Conservation (phyloP, 768 basidiomycete species). For the Pisolithus sp. region DNA sequence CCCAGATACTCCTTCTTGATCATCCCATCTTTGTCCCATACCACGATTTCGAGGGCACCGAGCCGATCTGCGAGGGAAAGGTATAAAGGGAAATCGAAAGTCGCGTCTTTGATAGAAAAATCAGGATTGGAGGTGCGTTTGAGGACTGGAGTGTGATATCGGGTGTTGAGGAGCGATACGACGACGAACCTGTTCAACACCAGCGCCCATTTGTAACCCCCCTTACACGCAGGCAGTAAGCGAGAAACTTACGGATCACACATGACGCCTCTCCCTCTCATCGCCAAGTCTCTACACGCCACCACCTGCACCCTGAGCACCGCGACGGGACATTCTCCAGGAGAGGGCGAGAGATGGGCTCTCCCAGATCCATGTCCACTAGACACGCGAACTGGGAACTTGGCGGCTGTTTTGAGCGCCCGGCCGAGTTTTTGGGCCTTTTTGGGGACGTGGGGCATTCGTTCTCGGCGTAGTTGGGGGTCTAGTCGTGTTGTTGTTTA, state of each 20-base stretch:
- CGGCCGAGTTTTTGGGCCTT: constrained; percentile 47
- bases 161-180: constrained; percentile 51
- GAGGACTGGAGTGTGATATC: constrained; percentile 67
- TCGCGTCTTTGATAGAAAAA: constrained; percentile 58
- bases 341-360: constrained; percentile 35
- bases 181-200: constrained; percentile 53
- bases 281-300: constrained; percentile 52
- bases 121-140: constrained; percentile 68
- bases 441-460: constrained; percentile 32
- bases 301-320: constrained; percentile 63
- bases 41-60: constrained; percentile 73
- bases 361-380: constrained; percentile 34
- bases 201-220: not conserved
- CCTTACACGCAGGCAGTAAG: not conserved
- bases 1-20: constrained; percentile 88
- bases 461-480: not conserved
- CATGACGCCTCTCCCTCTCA: constrained; percentile 61
- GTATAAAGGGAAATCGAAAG: constrained; percentile 86
- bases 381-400: constrained; percentile 44
- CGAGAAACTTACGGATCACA: constrained; percentile 63
- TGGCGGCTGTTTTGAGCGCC: constrained; percentile 55
- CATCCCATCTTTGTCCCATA: constrained; percentile 92
- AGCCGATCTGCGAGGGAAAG: constrained; percentile 66
- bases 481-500: not conserved
- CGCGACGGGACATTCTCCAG: constrained; percentile 63